Percentiles rank a stretch among this genome's conserved stretches.
Evolutionary conservation across 371 early-diverging fungal genomes (phyloP).

Genomic region (Zopfochytrium polystomum): DNA sequence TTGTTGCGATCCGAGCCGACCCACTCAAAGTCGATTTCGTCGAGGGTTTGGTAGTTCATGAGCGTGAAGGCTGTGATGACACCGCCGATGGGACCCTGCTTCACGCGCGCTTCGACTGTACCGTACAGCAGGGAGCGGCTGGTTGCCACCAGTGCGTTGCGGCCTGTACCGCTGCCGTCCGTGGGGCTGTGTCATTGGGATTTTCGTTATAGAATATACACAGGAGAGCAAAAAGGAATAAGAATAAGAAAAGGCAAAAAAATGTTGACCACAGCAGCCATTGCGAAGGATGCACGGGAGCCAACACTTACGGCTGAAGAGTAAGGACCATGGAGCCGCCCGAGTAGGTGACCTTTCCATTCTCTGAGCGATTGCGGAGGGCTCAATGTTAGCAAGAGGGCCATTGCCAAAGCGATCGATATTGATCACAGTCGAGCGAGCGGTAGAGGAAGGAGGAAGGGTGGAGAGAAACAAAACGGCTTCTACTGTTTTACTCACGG

Average conservation of each 20-base stretch:
- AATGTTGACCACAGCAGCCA: background rate
- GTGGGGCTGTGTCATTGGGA: too few relatives aligned
- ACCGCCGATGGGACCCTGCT: slow-evolving; percentile 48
- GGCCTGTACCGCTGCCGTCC: background rate
- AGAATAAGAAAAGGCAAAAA: background rate
- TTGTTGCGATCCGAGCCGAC: slow-evolving; percentile 42
- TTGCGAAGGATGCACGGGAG: too few relatives aligned
- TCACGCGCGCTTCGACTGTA: slow-evolving; percentile 50
- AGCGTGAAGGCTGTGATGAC: slow-evolving; percentile 62
- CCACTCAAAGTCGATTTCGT: slow-evolving; percentile 66
- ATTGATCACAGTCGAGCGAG: too few relatives aligned
- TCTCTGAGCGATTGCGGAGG: too few relatives aligned
- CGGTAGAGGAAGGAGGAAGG: too few relatives aligned
- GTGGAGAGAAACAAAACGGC: background rate
- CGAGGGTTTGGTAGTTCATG: slow-evolving; percentile 50
- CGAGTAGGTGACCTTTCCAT: background rate
- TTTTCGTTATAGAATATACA: background rate
- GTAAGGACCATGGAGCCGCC: slow-evolving; percentile 12
- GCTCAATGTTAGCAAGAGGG: too few relatives aligned
- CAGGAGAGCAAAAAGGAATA: background rate
- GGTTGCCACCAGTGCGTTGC: slow-evolving; percentile 5
- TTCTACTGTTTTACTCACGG: background rate
- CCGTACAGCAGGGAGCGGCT: slow-evolving; percentile 41
- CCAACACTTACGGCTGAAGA: background rate
- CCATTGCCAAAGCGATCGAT: too few relatives aligned